Conservation (phyloP, 345 rosid species). For the Reutealis trisperma region DNA sequence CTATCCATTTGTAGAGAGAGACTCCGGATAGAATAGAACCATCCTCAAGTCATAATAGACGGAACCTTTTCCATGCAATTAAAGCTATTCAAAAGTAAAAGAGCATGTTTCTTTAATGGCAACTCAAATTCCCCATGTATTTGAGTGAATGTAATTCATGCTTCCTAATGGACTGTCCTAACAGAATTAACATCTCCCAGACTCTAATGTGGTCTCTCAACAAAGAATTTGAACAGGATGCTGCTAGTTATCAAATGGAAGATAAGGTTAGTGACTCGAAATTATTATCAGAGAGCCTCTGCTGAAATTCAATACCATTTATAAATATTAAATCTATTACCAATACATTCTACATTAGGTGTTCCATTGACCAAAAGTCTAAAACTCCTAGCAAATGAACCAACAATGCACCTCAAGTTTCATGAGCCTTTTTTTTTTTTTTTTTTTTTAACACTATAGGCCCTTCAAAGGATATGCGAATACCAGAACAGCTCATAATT, state of each 20-base stretch:
- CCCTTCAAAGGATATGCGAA: not conserved
- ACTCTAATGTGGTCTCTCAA: not conserved
- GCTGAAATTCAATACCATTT: not conserved
- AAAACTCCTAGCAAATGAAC: not conserved
- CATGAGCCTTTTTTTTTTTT: not conserved
- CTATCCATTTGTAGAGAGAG: conserved; percentile 2
- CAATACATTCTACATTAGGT: not conserved
- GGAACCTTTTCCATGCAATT: not conserved
- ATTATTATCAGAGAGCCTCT: not conserved
- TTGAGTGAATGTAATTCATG: not conserved
- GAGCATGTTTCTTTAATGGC: not conserved
- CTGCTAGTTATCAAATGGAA: not conserved
- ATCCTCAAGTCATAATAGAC: not conserved
- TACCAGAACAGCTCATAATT: not conserved
- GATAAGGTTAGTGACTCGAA: not conserved
- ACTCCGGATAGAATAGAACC: not conserved
- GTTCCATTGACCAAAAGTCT: not conserved
- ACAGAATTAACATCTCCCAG: not conserved
- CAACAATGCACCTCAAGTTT: not conserved
- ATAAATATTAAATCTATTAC: no score
- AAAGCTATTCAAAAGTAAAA: conserved; percentile 5
- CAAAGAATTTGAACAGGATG: not conserved
- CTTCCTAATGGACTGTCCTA: not conserved
- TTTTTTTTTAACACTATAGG: no score
- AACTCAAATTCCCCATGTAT: not conserved